Percentiles rank a stretch among this genome's conserved stretches.
Evolutionary conservation across 768 basidiomycete genomes (phyloP).

Genomic region (Mrakia hoshinonis): DNA sequence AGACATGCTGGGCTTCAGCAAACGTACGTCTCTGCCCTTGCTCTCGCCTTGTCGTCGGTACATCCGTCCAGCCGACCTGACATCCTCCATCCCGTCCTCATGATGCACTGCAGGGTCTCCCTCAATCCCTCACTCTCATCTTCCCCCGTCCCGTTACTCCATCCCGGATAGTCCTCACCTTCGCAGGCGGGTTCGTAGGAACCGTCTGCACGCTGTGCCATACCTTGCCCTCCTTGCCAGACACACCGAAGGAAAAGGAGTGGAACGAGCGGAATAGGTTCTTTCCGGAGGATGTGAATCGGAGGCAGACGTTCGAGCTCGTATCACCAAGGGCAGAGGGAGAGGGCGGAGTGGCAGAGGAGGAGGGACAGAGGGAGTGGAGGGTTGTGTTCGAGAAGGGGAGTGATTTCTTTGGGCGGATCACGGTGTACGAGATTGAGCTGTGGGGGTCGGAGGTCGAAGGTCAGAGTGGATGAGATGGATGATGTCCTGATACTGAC

Average conservation of each 20-base stretch:
- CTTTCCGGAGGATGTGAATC: conserved; percentile 27
- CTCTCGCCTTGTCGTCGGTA: too few relatives aligned
- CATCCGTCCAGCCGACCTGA: too few relatives aligned
- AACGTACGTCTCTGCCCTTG: conserved; percentile 16
- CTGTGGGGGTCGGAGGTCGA: conserved; percentile 10
- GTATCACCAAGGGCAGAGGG: background rate
- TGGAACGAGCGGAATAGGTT: conserved; percentile 11
- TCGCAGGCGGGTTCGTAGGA: conserved; percentile 29
- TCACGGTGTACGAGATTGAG: conserved; percentile 28
- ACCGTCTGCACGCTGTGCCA: conserved; percentile 26
- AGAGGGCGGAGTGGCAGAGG: conserved; percentile 36
- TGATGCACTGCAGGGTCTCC: conserved; percentile 15
- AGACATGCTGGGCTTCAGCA: conserved; percentile 28
- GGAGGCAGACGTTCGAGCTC: conserved; percentile 15
- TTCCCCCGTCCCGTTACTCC: conserved; percentile 20
- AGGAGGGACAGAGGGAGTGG: background rate
- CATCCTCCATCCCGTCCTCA: background rate
- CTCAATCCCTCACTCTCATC: conserved; percentile 23
- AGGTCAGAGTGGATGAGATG: background rate
- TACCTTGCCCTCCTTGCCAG: background rate
- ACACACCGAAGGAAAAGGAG: background rate
- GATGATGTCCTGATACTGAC: too few relatives aligned
- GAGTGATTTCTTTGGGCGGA: conserved; percentile 28
- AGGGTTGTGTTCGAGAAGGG: conserved; percentile 29
- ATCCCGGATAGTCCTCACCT: conserved; percentile 14